Evolutionary conservation across 2,329 filamentous ascomycete genomes (phyloP), one percentile per base, ranked within the genome.

Genomic region (Lithohypha guttulata): DNA sequence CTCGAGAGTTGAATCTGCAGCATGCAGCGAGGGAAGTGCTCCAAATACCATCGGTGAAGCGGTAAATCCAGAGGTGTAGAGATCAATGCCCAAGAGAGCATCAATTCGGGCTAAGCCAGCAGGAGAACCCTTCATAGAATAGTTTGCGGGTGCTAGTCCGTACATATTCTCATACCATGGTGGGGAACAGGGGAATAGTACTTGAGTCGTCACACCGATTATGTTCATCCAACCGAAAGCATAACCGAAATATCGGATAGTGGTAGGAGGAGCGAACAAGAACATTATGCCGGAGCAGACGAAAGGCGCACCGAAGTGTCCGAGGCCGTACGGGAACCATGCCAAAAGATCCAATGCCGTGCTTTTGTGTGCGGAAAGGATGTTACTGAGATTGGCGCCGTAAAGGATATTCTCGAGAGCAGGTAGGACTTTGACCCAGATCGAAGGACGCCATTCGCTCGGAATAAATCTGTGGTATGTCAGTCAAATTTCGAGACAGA

Each of bases 101-200:
- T 96, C 89, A 41, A 96, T 81, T 15, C 86, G 81, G 45, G 82
- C 84, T 45, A 96, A 73, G 36, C 89, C 89, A 9, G 87, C 89
- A 1, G 89, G 86, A 31, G 84, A 89, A 34, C 89, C 89, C 30
- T 75, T 70, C 71, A 96, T 93, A 32, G 82, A 83, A 63, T 95
- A 95, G 53, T 91, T 85, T 34, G 89, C 89, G 2, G 89, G 87
- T 20, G 84, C 84, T 36, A 95, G 68, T 11, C 89, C 89, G 59
- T 94, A 85, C 54, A 83, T 71, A 60, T 91, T 93, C 69, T 95
- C 89, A 56, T 95, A 96, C 89, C 89, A 96, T 1, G 89, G 89
- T 18, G 89, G 84, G 17, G 87, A 91, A 68, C 89, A 95, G 1
- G 89, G 89, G 63, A 95, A 93, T 46, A 86, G 62, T 39, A 95